Evolutionary conservation across 805 yeast species (phyloP).

Genomic region (Lipomyces chichibuensis): DNA sequence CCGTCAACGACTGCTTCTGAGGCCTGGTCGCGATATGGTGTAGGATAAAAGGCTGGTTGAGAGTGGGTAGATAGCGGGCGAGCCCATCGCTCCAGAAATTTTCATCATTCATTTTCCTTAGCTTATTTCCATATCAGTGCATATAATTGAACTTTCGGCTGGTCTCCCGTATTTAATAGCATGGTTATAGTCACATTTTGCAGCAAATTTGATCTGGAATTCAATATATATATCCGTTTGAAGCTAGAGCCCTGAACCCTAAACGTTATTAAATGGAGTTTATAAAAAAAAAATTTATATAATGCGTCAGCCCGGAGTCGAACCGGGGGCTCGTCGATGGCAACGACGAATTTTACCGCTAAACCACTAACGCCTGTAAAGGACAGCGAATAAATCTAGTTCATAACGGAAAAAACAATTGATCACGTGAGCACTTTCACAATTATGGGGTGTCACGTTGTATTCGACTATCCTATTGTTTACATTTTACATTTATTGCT

Average conservation of each 20-base stretch:
- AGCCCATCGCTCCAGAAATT: not conserved
- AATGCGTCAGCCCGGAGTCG: constrained; percentile 59
- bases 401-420: too few species aligned
- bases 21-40: constrained; percentile 32
- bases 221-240: too few species aligned
- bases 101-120: not conserved
- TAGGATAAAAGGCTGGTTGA: constrained; percentile 5
- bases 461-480: too few species aligned
- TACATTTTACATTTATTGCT: too few species aligned
- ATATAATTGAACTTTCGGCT: not conserved
- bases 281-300: constrained; percentile 33
- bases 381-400: too few species aligned
- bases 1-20: constrained; percentile 24
- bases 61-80: not conserved
- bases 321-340: constrained; percentile 61
- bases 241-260: too few species aligned
- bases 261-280: too few species aligned
- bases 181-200: too few species aligned
- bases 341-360: constrained; percentile 58
- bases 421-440: too few species aligned
- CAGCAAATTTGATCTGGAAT: too few species aligned
- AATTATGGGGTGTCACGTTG: too few species aligned
- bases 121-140: not conserved
- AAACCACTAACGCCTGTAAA: constrained; percentile 55
- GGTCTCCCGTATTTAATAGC: not conserved